phyloP scores from a whole-genome alignment of 305 asterid genomes.

The Galium porrigens region DNA sequence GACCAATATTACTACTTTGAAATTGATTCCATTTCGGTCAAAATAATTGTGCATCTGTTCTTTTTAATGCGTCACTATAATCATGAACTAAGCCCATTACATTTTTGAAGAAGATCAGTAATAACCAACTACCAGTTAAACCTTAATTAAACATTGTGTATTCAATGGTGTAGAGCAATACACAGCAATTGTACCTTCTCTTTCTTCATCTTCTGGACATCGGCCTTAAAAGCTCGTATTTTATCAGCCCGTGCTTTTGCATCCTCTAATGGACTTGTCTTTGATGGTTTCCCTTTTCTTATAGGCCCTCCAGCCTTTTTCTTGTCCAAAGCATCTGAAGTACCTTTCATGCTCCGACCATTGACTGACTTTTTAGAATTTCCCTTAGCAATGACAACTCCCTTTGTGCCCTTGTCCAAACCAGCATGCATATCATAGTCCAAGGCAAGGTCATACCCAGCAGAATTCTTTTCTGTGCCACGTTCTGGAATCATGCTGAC shows the following conservation, averaged over 20 bases:
- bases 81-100: not conserved
- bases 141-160: not conserved
- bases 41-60: not conserved
- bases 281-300: conserved; percentile 53
- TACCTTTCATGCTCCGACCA: conserved; percentile 42
- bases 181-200: conserved; percentile 48
- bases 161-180: not conserved
- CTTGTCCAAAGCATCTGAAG: conserved; percentile 38
- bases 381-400: conserved; percentile 26
- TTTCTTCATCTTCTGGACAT: conserved; percentile 72
- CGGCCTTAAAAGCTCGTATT: conserved; percentile 79
- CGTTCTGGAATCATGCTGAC: conserved; percentile 76
- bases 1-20: not conserved
- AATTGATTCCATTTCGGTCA: not conserved
- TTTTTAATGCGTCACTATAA: not conserved
- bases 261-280: conserved; percentile 61
- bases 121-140: not conserved
- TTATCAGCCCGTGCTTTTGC: conserved; percentile 89
- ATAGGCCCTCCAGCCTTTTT: conserved; percentile 63
- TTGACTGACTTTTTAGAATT: conserved; percentile 41
- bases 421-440: conserved; percentile 75
- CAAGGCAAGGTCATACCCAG: conserved; percentile 48
- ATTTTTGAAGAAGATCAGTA: not conserved
- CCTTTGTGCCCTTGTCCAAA: conserved; percentile 33
- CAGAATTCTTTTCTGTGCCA: conserved; percentile 40